Evolutionary conservation across 345 rosid genomes (phyloP).

Genomic region (Lepidium sativum): DNA sequence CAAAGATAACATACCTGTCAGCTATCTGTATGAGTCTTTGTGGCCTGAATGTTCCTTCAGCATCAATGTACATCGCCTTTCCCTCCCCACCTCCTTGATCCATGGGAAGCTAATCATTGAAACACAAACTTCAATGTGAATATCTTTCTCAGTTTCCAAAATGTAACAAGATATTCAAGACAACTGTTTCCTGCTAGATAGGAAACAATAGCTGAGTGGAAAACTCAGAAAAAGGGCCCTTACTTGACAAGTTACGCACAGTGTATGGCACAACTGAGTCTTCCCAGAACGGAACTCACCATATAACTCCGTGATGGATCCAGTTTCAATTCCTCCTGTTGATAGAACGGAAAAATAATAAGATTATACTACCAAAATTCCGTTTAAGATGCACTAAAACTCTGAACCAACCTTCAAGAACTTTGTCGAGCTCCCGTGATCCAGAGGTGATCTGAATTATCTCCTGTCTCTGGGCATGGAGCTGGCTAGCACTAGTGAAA

Average conservation of each 20-base stretch:
- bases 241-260: slow-evolving; percentile 97
- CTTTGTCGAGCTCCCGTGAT: slow-evolving; percentile 86
- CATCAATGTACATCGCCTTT: slow-evolving; percentile 97
- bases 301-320: slow-evolving; percentile 91
- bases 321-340: slow-evolving; percentile 92
- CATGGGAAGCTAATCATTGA: slow-evolving; percentile 67
- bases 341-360: slow-evolving; percentile 9
- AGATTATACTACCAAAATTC: slow-evolving; percentile 1
- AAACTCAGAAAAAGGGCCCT: slow-evolving; percentile 7
- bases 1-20: slow-evolving; percentile 44
- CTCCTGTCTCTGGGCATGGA: slow-evolving; percentile 89
- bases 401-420: slow-evolving; percentile 63
- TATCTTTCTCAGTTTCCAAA: neutral
- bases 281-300: slow-evolving; percentile 98
- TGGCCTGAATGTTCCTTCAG: slow-evolving; percentile 96
- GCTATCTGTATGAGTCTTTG: slow-evolving; percentile 94
- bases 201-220: neutral
- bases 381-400: neutral
- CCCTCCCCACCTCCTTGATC: slow-evolving; percentile 99
- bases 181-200: neutral
- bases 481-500: slow-evolving; percentile 85
- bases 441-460: slow-evolving; percentile 96
- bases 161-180: neutral
- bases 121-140: neutral
- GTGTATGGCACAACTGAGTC: slow-evolving; percentile 96